Percentiles rank a stretch among this genome's conserved stretches.
Evolutionary conservation across 805 yeast species (phyloP).

Genomic region (Teunomyces gatunensis): DNA sequence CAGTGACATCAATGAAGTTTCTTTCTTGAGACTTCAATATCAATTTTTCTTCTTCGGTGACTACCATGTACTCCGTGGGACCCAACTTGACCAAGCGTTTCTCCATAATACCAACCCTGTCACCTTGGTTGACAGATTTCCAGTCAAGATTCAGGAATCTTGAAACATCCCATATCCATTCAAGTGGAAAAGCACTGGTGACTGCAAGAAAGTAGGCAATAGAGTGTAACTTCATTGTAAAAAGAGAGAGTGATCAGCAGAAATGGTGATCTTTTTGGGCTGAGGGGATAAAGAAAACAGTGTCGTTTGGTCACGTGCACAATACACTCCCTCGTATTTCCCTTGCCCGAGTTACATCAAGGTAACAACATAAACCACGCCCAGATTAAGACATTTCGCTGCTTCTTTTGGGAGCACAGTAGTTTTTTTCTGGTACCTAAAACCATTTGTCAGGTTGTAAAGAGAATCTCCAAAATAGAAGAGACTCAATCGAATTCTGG

Average conservation of each 20-base stretch:
- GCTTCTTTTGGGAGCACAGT: not conserved
- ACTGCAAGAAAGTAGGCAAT: slow-evolving; percentile 2
- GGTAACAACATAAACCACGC: not conserved
- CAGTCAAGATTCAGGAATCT: not conserved
- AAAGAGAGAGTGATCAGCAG: not conserved
- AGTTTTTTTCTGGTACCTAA: not conserved
- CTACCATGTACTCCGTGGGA: slow-evolving; percentile 27
- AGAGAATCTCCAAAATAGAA: not conserved
- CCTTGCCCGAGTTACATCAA: too few species aligned
- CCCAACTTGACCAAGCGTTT: slow-evolving; percentile 34
- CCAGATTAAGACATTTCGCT: not conserved
- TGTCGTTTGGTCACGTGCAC: too few species aligned
- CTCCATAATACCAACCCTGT: slow-evolving; percentile 3
- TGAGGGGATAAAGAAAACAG: not conserved
- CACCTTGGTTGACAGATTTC: not conserved
- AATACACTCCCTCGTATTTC: not conserved
- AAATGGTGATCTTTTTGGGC: not conserved
- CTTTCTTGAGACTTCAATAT: slow-evolving; percentile 41
- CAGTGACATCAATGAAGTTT: slow-evolving; percentile 65
- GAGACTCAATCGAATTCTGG: too few species aligned
- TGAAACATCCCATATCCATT: not conserved
- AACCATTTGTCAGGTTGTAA: not conserved
- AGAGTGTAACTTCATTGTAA: slow-evolving; percentile 2
- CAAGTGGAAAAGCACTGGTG: slow-evolving; percentile 4
- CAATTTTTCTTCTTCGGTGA: slow-evolving; percentile 38